Evolutionary conservation across 2,329 filamentous ascomycete genomes (phyloP).

Genomic region (Intubia oerlemansii): DNA sequence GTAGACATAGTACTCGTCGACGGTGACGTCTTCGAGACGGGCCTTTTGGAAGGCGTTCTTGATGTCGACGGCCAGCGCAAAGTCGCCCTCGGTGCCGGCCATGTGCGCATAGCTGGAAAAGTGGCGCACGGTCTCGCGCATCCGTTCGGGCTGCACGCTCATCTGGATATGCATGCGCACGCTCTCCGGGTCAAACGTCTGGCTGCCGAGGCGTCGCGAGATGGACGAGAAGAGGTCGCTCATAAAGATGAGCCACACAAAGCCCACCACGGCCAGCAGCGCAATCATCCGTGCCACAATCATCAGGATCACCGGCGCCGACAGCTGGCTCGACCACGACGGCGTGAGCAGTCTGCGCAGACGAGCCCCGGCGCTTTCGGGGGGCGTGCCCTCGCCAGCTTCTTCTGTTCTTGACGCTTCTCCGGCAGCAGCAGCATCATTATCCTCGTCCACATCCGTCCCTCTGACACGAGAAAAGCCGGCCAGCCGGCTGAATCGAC

Average conservation of each 20-base stretch:
- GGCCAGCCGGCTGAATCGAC: slow-evolving; percentile 5
- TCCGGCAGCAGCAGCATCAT: slow-evolving; percentile 5
- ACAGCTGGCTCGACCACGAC: neutral
- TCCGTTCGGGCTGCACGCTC: slow-evolving; percentile 45
- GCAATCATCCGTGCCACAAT: slow-evolving; percentile 55
- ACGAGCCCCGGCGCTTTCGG: slow-evolving; percentile 4
- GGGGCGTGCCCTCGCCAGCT: neutral
- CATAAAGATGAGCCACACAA: slow-evolving; percentile 71
- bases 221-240: slow-evolving; percentile 60
- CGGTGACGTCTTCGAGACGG: slow-evolving; percentile 50
- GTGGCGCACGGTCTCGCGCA: slow-evolving; percentile 53
- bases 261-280: slow-evolving; percentile 49
- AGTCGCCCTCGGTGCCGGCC: slow-evolving; percentile 86
- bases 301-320: slow-evolving; percentile 22
- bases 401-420: neutral
- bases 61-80: slow-evolving; percentile 66
- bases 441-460: slow-evolving; percentile 1
- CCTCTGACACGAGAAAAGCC: slow-evolving; percentile 4
- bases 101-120: slow-evolving; percentile 75
- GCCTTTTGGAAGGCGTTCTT: slow-evolving; percentile 53
- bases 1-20: slow-evolving; percentile 73
- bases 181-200: slow-evolving; percentile 67
- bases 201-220: slow-evolving; percentile 37
- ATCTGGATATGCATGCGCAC: slow-evolving; percentile 56
- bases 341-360: neutral